Percentiles rank a stretch among this genome's conserved stretches.
phyloP scores from a whole-genome alignment of 371 early-diverging fungal genomes.

The Apophysomyces elegans region DNA sequence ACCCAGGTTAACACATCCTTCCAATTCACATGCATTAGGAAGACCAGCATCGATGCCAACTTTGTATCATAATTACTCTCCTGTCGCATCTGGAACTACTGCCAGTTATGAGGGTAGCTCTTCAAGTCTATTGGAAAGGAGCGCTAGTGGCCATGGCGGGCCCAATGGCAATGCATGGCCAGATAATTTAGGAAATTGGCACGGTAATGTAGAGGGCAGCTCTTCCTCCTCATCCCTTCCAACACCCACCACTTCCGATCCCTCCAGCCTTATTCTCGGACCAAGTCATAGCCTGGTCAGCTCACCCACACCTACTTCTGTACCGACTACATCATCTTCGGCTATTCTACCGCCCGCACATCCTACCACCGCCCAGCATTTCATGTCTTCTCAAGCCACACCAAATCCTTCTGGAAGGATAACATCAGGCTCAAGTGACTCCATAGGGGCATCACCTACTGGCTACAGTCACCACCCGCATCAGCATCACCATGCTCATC shows the following conservation, averaged over 20 bases:
- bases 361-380: not conserved
- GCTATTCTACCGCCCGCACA: not conserved
- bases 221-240: constrained; percentile 1
- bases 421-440: not conserved
- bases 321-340: not conserved
- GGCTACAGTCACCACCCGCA: constrained; percentile 1
- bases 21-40: constrained; percentile 4
- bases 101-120: not conserved
- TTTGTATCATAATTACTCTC: constrained; percentile 1
- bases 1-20: not conserved
- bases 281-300: not conserved
- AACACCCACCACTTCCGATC: not conserved
- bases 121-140: not conserved
- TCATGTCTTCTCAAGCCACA: not conserved
- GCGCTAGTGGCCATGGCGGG: not conserved
- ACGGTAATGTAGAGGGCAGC: not conserved
- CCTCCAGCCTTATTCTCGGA: not conserved
- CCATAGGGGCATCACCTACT: not conserved
- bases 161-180: not conserved
- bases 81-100: not conserved
- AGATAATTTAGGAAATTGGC: constrained; percentile 10
- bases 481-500: not conserved
- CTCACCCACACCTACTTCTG: constrained; percentile 5
- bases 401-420: constrained; percentile 8
- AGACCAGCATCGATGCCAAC: constrained; percentile 11